Evolutionary conservation across 176 grass and related monocot genomes (phyloP).

Genomic region (Carex cristatella): DNA sequence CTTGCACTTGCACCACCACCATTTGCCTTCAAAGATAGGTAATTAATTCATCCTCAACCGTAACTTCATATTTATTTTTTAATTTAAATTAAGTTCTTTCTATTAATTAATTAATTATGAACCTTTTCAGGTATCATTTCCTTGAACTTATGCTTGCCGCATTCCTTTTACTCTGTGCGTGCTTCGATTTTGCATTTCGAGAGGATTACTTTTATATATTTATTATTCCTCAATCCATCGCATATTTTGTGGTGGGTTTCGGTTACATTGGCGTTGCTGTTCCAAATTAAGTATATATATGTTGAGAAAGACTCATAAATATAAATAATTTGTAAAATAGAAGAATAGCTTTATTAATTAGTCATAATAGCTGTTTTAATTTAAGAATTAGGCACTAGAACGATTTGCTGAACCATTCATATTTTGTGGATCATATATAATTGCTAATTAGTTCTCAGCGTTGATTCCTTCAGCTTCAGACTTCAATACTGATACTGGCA

Average conservation of each 20-base stretch:
- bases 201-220: slow-evolving; percentile 47
- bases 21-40: slow-evolving; percentile 37
- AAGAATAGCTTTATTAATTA: not conserved
- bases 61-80: not conserved
- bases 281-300: slow-evolving; percentile 16
- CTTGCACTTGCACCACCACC: not conserved
- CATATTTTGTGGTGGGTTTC: slow-evolving; percentile 56
- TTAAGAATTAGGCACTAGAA: not conserved
- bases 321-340: not conserved
- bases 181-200: slow-evolving; percentile 39
- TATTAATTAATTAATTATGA: slow-evolving; percentile 18
- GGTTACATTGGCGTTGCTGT: slow-evolving; percentile 35
- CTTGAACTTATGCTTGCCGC: slow-evolving; percentile 37
- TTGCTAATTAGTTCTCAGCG: not conserved
- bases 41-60: not conserved
- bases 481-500: not conserved
- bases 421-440: not conserved
- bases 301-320: not conserved
- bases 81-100: not conserved
- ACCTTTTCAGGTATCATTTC: slow-evolving; percentile 27
- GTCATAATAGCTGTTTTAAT: not conserved
- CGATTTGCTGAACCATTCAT: not conserved
- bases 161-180: slow-evolving; percentile 38
- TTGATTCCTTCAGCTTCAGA: not conserved
- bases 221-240: slow-evolving; percentile 48